Base-by-base conservation (phyloP, 164 flowering plant genomes). In the Aristolochia californica region DNA sequence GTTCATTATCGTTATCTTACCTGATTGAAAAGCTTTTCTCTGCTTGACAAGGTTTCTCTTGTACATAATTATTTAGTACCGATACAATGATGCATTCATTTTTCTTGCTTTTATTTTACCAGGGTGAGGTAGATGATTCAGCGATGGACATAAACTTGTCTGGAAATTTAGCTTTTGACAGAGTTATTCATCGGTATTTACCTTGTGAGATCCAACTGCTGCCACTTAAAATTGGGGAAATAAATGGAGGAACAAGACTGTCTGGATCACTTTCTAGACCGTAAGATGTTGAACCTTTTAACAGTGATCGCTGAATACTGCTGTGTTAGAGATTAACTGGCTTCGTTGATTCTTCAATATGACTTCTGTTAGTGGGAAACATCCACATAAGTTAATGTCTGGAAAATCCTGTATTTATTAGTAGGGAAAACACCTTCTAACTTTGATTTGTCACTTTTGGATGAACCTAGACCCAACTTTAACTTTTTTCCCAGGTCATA, bases 101-200 rank as follows among this genome's bases (percentile, higher is more conserved):
- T n/a, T n/a, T n/a, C n/a, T n/a, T 47, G 50, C 22, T 47, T 16
- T 47, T 4, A 47, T 0, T 50, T 58, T 66, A 60, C 56, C 69
- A 93, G 99, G 99, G 95, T 62, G 99, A 93, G 71, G 75, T 54
- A 62, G 93, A 93, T 73, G 91, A 87, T 55, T 63, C 84, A 47
- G 97, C 99, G 61, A 67, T 87, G 58, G 99, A 93, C 74, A 83
- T 89, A 53, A 85, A 93, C 71, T 83, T 89, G 66, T 90, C 97
- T 60, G 99, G 99, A 69, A 89, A 74, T 59, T 58, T 90, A 57
- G 70, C 77, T 44, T 85, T 90, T 61, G 90, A 87, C 68, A 84
- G 82, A 57, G 75, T 93, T 40, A 56, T 85, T 66, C 65, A 76
- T 64, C 84, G 88, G 43, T 93, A 93, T 77, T 48, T 84, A 48